A percentile compares a stretch with the other conserved stretches of the same genome.
phyloP scores from a whole-genome alignment of 2,329 filamentous ascomycete species.

The Aureobasidium sp. region DNA sequence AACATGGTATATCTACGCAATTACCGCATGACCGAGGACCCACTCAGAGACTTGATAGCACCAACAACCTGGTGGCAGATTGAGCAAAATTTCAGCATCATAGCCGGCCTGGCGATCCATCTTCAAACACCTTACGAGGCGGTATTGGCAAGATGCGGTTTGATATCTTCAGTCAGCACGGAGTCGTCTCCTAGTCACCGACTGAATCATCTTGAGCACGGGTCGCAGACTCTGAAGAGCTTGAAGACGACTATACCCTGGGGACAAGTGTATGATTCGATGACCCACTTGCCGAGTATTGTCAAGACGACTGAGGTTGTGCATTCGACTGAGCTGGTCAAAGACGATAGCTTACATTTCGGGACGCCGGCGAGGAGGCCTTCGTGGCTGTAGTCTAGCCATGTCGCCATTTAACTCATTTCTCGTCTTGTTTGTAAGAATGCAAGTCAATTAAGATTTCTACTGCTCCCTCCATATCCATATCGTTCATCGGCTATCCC shows the following conservation, averaged over 20 bases:
- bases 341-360: not conserved
- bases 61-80: slow-evolving; percentile 8
- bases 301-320: slow-evolving; percentile 10
- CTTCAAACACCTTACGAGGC: not conserved
- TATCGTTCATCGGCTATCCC: not conserved
- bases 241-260: not conserved
- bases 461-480: not conserved
- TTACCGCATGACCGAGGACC: not conserved
- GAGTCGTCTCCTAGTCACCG: not conserved
- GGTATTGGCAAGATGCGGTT: not conserved
- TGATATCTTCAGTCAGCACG: not conserved
- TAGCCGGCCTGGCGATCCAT: not conserved
- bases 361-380: not conserved
- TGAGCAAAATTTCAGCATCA: slow-evolving; percentile 9
- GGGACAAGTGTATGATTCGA: not conserved
- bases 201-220: not conserved
- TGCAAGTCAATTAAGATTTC: not conserved
- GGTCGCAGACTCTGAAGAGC: not conserved
- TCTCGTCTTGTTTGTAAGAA: not conserved
- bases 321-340: slow-evolving; percentile 1
- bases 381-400: not conserved
- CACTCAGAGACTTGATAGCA: slow-evolving; percentile 1
- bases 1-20: slow-evolving; percentile 6
- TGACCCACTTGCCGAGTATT: not conserved
- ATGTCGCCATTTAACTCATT: not conserved